phyloP scores from a whole-genome alignment of 1,284 basidiomycete species.

The Apiotrichum akiyoshidainum region DNA sequence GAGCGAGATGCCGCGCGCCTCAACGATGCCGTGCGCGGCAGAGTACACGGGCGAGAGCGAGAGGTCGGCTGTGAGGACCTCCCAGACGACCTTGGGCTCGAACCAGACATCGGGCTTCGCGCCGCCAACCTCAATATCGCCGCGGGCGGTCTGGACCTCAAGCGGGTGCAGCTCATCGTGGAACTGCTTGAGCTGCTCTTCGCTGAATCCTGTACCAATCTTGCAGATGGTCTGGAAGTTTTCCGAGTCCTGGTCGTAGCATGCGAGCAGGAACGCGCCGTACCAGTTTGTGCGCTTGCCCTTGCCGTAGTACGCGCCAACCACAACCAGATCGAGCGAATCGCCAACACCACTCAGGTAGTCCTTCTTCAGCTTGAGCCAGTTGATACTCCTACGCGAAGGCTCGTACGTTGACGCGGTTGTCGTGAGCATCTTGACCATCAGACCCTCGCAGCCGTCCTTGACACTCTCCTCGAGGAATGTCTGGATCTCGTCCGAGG shows the following conservation, averaged over 20 bases:
- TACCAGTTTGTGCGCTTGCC: slow-evolving; percentile 96
- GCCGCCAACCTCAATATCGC: slow-evolving; percentile 77
- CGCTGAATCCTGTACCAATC: slow-evolving; percentile 96
- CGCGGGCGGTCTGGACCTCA: slow-evolving; percentile 59
- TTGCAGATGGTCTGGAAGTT: slow-evolving; percentile 97
- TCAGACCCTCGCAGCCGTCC: slow-evolving; percentile 96
- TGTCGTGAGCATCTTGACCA: slow-evolving; percentile 98
- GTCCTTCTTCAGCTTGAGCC: slow-evolving; percentile 99
- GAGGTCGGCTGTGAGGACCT: slow-evolving; percentile 94
- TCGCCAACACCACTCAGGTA: slow-evolving; percentile 97
- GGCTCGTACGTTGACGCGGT: slow-evolving; percentile 93
- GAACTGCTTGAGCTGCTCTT: slow-evolving; percentile 80
- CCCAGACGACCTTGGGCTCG: slow-evolving; percentile 94
- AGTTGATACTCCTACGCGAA: slow-evolving; percentile 89
- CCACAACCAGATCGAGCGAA: slow-evolving; percentile 92
- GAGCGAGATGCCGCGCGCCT: slow-evolving; percentile 84
- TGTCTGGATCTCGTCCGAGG: slow-evolving; percentile 86
- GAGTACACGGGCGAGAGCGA: slow-evolving; percentile 96
- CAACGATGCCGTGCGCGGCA: slow-evolving; percentile 89
- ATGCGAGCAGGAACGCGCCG: slow-evolving; percentile 91
- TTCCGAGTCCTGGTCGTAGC: slow-evolving; percentile 86
- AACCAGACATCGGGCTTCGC: slow-evolving; percentile 95
- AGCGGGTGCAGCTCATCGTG: slow-evolving; percentile 76
- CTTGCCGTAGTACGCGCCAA: slow-evolving; percentile 95
- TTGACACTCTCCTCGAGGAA: slow-evolving; percentile 97